A percentile compares a stretch with the other conserved stretches of the same genome.
Conservation (phyloP, 2,329 filamentous ascomycete species). For the Fusarium cicatricum region DNA sequence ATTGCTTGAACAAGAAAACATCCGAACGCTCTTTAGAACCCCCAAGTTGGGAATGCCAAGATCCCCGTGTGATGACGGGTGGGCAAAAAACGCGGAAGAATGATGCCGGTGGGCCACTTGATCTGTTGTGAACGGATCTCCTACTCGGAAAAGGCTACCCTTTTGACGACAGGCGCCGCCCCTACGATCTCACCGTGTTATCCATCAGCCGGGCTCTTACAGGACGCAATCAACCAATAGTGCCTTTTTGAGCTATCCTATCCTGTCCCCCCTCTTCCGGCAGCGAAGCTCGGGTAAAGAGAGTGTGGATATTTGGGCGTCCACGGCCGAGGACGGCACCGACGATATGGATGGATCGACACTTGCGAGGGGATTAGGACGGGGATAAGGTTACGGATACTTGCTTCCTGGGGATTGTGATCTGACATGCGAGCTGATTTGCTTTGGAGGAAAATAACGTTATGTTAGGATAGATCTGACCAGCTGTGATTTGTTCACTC, state of each 20-base stretch:
- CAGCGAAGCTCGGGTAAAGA: slow-evolving; percentile 6
- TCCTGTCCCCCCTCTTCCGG: slow-evolving; percentile 14
- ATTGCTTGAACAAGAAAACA: too few species aligned
- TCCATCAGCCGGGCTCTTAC: too few species aligned
- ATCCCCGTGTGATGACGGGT: slow-evolving; percentile 1
- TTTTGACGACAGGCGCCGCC: too few species aligned
- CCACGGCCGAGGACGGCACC: slow-evolving; percentile 30
- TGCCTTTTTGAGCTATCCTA: too few species aligned
- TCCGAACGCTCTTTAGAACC: too few species aligned
- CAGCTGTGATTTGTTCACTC: too few species aligned
- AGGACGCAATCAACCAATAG: too few species aligned
- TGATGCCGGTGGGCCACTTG: slow-evolving; percentile 20
- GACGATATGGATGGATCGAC: slow-evolving; percentile 23
- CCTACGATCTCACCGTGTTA: too few species aligned
- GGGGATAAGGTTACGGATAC: slow-evolving; percentile 19
- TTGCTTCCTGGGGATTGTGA: background rate
- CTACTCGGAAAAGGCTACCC: too few species aligned
- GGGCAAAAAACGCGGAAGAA: slow-evolving; percentile 19
- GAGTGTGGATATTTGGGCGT: slow-evolving; percentile 6
- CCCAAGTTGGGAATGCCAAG: slow-evolving; percentile 1
- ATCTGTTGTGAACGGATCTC: background rate
- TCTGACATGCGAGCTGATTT: too few species aligned
- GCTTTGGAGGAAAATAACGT: too few species aligned
- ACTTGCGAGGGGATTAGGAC: slow-evolving; percentile 18
- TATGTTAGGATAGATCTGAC: too few species aligned